Conservation (phyloP, 192 early-diverging fungal genomes). For the Gaertneriomyces semiglobifer region DNA sequence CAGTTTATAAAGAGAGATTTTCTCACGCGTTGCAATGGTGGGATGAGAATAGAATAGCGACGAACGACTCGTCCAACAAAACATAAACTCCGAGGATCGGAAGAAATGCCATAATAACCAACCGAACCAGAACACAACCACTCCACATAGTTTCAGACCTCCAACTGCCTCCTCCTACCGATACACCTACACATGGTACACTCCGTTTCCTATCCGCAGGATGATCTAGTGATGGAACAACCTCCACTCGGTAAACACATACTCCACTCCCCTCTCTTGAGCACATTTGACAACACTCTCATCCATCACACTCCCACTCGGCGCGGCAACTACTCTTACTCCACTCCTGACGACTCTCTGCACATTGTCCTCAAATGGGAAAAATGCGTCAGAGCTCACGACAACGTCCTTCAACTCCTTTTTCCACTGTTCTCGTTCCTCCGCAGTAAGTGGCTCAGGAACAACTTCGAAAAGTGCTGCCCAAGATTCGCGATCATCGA, state of each 20-base stretch:
- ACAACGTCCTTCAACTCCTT: conserved; percentile 68
- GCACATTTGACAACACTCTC: conserved; percentile 75
- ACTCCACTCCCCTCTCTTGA: conserved; percentile 75
- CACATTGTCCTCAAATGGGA: conserved; percentile 97
- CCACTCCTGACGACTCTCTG: conserved; percentile 80
- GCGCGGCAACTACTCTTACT: conserved; percentile 85
- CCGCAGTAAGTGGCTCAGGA: conserved; percentile 73
- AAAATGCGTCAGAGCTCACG: conserved; percentile 96
- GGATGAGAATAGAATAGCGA: no score
- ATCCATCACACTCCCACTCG: conserved; percentile 90
- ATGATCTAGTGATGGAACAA: conserved; percentile 88
- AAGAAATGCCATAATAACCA: no score
- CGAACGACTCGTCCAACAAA: no score
- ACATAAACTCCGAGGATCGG: no score
- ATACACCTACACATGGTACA: not conserved
- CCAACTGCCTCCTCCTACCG: no score
- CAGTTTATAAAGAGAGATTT: no score
- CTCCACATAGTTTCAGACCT: no score
- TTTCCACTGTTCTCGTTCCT: conserved; percentile 77
- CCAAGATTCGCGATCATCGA: conserved; percentile 78
- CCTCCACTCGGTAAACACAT: conserved; percentile 83
- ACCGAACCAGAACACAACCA: no score
- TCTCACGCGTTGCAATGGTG: no score
- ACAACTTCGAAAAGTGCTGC: conserved; percentile 74
- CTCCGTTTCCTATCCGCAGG: not conserved